phyloP scores from a whole-genome alignment of 257 asterid species.

The Capsicum pubescens region DNA sequence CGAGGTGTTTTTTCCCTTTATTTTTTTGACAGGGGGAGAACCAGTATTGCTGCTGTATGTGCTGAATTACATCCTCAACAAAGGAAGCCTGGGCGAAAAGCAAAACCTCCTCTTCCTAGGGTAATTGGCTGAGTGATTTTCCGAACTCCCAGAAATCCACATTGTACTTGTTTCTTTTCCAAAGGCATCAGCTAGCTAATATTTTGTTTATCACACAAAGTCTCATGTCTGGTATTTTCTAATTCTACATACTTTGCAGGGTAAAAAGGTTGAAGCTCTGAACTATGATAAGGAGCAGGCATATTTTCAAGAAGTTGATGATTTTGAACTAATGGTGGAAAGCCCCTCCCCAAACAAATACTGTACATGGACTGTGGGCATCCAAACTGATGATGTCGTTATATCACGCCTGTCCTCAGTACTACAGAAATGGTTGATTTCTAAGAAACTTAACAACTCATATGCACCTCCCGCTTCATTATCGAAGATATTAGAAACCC shows the following conservation, averaged over 20 bases:
- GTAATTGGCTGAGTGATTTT: conserved; percentile 40
- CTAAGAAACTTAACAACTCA: conserved; percentile 53
- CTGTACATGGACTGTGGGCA: conserved; percentile 69
- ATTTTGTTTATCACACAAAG: not conserved
- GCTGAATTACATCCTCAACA: conserved; percentile 58
- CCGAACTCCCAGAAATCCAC: not conserved
- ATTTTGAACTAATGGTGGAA: conserved; percentile 83
- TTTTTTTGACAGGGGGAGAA: conserved; percentile 77
- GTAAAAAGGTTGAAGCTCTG: conserved; percentile 55
- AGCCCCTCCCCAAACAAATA: conserved; percentile 96
- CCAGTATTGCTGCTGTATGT: conserved; percentile 78
- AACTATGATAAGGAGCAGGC: conserved; percentile 73
- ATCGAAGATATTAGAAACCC: conserved; percentile 79
- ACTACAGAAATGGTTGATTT: conserved; percentile 73
- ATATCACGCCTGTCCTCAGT: conserved; percentile 78
- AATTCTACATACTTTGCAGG: conserved; percentile 49
- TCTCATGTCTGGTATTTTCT: not conserved
- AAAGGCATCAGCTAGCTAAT: not conserved
- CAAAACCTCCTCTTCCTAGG: conserved; percentile 85
- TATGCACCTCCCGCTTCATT: conserved; percentile 69
- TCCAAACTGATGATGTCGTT: conserved; percentile 45
- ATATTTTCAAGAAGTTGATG: conserved; percentile 90
- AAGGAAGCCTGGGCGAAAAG: conserved; percentile 65
- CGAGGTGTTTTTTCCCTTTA: not conserved
- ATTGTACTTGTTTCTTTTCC: not conserved